Percentiles rank a stretch among this genome's conserved stretches.
Evolutionary conservation across 768 basidiomycete genomes (phyloP).

Genomic region (Lyophyllum shimeji): DNA sequence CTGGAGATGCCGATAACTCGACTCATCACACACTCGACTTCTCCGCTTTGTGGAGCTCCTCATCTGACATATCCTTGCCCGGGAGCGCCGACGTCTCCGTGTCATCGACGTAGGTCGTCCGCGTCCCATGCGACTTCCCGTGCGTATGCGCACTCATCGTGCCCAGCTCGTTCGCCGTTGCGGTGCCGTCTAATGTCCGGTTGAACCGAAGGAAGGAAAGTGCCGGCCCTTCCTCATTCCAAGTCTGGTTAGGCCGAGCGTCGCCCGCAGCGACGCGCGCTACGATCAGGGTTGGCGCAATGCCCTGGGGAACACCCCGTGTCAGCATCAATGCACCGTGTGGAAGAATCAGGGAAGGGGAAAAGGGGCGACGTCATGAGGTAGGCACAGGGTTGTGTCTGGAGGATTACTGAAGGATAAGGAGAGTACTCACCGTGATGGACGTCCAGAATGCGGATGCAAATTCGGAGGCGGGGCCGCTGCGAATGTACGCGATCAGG

Average conservation of each 20-base stretch:
- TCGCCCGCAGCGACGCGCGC: slow-evolving; percentile 16
- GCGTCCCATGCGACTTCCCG: not conserved
- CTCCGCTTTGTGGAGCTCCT: slow-evolving; percentile 1
- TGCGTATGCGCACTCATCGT: slow-evolving; percentile 3
- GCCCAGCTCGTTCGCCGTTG: not conserved
- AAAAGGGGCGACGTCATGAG: not conserved
- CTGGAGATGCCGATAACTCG: not conserved
- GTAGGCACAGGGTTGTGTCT: not conserved
- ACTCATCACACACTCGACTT: not conserved
- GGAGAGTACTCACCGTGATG: slow-evolving; percentile 9
- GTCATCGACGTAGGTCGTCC: not conserved
- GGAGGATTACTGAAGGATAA: not conserved
- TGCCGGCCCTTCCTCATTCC: slow-evolving; percentile 8
- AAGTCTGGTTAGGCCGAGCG: slow-evolving; percentile 11
- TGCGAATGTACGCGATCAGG: slow-evolving; percentile 12
- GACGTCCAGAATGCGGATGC: slow-evolving; percentile 19
- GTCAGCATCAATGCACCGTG: not conserved
- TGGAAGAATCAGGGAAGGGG: not conserved
- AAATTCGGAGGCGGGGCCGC: slow-evolving; percentile 17
- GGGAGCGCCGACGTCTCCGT: slow-evolving; percentile 9
- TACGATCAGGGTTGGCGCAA: slow-evolving; percentile 17
- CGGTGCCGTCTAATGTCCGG: not conserved
- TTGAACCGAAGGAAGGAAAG: slow-evolving; percentile 17
- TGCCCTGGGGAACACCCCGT: slow-evolving; percentile 5
- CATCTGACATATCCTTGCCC: not conserved